phyloP scores from a whole-genome alignment of 306 rosid genomes.

The Prunus salicina region DNA sequence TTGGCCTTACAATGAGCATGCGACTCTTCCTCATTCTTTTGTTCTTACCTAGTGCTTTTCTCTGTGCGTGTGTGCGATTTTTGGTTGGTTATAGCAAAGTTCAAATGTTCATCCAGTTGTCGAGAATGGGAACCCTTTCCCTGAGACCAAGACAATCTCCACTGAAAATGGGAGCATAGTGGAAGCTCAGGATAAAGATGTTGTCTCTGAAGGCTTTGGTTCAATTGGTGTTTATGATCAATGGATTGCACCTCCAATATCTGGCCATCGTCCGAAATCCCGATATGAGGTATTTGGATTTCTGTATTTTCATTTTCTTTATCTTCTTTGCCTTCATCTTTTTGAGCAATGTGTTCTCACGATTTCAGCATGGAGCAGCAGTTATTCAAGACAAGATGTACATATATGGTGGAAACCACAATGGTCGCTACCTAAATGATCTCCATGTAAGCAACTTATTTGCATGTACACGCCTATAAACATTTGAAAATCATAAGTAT shows the following conservation, averaged over 20 bases:
- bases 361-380: conserved; percentile 88
- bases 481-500: background rate
- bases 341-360: conserved; percentile 30
- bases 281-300: conserved; percentile 76
- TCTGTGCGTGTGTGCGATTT: conserved; percentile 10
- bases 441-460: conserved; percentile 62
- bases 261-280: conserved; percentile 72
- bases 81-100: conserved; percentile 49
- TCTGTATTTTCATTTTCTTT: conserved; percentile 15
- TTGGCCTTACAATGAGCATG: background rate
- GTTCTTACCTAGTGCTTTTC: conserved; percentile 3
- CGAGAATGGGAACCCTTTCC: conserved; percentile 68
- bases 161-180: conserved; percentile 63
- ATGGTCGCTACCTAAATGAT: conserved; percentile 94
- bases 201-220: conserved; percentile 66
- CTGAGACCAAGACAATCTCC: conserved; percentile 70
- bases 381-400: conserved; percentile 85
- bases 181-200: conserved; percentile 74
- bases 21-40: background rate
- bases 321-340: conserved; percentile 18
- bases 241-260: conserved; percentile 72
- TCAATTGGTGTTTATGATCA: conserved; percentile 74
- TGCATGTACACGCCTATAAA: conserved; percentile 14
- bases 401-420: conserved; percentile 94
- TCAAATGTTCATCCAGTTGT: conserved; percentile 59